phyloP scores from a whole-genome alignment of 2,329 filamentous ascomycete species.

The Trichoderma sp. region DNA sequence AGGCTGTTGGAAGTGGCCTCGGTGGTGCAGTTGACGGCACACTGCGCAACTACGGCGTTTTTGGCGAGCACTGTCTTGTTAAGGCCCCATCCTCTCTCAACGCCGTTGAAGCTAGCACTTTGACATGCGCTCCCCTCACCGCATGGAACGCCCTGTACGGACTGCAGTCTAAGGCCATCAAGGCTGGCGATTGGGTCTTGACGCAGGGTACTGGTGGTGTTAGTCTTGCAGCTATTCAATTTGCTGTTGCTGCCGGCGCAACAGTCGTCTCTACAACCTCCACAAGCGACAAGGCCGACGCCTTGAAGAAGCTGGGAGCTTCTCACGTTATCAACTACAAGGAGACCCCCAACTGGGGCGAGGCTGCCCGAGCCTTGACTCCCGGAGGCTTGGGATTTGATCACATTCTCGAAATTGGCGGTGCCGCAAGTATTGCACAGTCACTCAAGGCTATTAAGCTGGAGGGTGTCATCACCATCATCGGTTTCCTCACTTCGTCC shows the following conservation, averaged over 20 bases:
- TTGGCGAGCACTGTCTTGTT: conserved; percentile 59
- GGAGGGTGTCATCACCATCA: conserved; percentile 43
- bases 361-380: conserved; percentile 39
- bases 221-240: conserved; percentile 43
- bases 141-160: conserved; percentile 61
- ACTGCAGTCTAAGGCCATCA: conserved; percentile 33
- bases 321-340: conserved; percentile 48
- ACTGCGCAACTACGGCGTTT: conserved; percentile 33
- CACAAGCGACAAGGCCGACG: conserved; percentile 38
- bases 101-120: conserved; percentile 49
- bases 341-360: conserved; percentile 42
- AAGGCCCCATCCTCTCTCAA: conserved; percentile 52
- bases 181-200: conserved; percentile 40
- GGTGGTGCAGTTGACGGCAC: conserved; percentile 36
- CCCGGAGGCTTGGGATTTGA: conserved; percentile 40
- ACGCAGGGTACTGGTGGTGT: conserved; percentile 48
- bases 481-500: conserved; percentile 30
- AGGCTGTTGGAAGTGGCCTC: conserved; percentile 22
- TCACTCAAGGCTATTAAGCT: conserved; percentile 41
- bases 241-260: conserved; percentile 43
- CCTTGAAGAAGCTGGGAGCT: conserved; percentile 42
- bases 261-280: conserved; percentile 46
- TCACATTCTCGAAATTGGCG: conserved; percentile 47
- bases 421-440: conserved; percentile 42
- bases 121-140: conserved; percentile 55